Evolutionary conservation across 2,329 filamentous ascomycete genomes (phyloP), one percentile per base, ranked within the genome.

Genomic region (Epichloe bromicola): DNA sequence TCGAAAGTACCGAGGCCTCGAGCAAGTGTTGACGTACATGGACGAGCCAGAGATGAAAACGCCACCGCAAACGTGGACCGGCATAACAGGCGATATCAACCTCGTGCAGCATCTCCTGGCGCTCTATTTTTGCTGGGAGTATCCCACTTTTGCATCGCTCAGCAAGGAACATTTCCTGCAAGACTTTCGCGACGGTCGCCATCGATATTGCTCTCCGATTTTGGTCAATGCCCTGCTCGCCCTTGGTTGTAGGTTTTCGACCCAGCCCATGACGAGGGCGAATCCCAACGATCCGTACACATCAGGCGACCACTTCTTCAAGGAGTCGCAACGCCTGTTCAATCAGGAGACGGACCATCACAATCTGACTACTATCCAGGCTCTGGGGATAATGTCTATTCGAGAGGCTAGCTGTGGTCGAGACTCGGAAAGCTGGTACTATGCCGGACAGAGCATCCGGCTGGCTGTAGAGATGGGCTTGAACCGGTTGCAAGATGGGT

Each of bases 61-160:
- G 1, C 67, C 73, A 0, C 59, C 70, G 0, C 64, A 60, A 3
- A 70, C 70, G 0, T 86, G 83, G 83, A 85, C 83, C 1, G 70
- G 59, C 39, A 73, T 86, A 20, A 84, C 81, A 2, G 60, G 64
- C 3, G 81, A 86, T 56, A 59, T 69, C 12, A 66, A 63, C 12
- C 72, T 86, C 33, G 78, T 86, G 1, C 73, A 81, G 54, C 80
- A 83, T 57, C 70, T 86, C 10, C 66, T 86, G 49, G 73, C 76
- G 0, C 68, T 86, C 34, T 87, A 86, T 65, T 87, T 87, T 57
- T 85, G 82, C 68, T 88, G 84, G 78, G 79, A 85, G 56, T 86
- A 88, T 61, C 82, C 85, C 3, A 87, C 83, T 12, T 87, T 86
- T 65, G 79, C 83, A 3, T 79, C 85, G 2, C 74, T 88, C 43